phyloP scores from a whole-genome alignment of 169 alveolate species.

The Plasmodium yoelii region DNA sequence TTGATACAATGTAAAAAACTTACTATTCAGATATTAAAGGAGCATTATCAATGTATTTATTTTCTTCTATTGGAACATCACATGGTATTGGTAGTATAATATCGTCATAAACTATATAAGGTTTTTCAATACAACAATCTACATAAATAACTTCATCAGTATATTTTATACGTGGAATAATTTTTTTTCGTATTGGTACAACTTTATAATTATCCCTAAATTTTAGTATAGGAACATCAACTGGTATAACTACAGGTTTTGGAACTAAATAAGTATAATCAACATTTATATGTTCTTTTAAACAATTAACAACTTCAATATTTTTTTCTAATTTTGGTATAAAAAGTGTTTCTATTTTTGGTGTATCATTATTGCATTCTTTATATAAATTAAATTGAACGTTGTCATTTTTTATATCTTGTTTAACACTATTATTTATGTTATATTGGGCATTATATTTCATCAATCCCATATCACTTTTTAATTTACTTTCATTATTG shows the following conservation, averaged over 20 bases:
- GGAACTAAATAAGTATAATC: constrained; percentile 81
- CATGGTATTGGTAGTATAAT: constrained; percentile 79
- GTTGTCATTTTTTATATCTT: background rate
- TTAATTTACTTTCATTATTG: constrained; percentile 6
- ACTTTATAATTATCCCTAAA: constrained; percentile 80
- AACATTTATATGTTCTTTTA: constrained; percentile 61
- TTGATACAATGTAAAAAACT: too few species aligned
- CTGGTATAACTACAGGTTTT: constrained; percentile 83
- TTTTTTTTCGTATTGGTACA: constrained; percentile 81
- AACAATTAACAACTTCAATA: constrained; percentile 49
- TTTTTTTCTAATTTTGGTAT: constrained; percentile 63
- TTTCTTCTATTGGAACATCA: constrained; percentile 76
- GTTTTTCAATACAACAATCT: constrained; percentile 82
- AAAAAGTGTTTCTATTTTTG: constrained; percentile 67
- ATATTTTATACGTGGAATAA: constrained; percentile 80
- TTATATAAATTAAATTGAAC: constrained; percentile 40
- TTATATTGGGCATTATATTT: background rate
- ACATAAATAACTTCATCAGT: constrained; percentile 82
- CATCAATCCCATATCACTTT: constrained; percentile 4
- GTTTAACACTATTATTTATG: constrained; percentile 1
- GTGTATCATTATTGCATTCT: constrained; percentile 11
- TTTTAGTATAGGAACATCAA: constrained; percentile 81
- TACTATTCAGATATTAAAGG: constrained; percentile 9
- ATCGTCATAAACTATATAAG: constrained; percentile 80
- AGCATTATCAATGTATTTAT: constrained; percentile 51